Evolutionary conservation across 305 asterid species (phyloP).

Genomic region (Fraxinus xanthoxyloides): DNA sequence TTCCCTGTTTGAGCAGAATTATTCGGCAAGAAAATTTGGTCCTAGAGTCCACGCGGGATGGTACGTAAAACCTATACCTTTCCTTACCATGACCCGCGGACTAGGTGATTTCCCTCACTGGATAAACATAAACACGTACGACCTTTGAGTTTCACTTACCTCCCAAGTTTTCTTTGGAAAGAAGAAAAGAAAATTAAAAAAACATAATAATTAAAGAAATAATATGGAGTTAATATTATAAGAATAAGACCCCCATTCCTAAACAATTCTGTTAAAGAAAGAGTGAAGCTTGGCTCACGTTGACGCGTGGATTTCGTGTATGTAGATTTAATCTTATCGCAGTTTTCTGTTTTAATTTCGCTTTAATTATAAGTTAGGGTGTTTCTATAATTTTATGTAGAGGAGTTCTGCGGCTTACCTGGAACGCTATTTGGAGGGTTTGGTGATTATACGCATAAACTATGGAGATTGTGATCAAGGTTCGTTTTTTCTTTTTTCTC

Average conservation of each 20-base stretch:
- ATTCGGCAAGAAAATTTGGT: no score
- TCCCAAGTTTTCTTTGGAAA: slow-evolving; percentile 15
- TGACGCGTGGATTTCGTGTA: not conserved
- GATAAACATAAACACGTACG: not conserved
- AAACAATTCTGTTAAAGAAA: not conserved
- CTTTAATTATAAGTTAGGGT: slow-evolving; percentile 21
- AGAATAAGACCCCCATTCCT: not conserved
- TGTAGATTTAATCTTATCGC: not conserved
- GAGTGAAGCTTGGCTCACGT: not conserved
- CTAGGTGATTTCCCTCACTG: not conserved
- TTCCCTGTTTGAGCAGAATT: no score
- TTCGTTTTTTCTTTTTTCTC: slow-evolving; percentile 19
- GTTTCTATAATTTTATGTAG: not conserved
- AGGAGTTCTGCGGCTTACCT: slow-evolving; percentile 33
- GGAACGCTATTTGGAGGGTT: slow-evolving; percentile 30
- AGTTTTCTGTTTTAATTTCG: not conserved
- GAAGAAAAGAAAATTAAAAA: slow-evolving; percentile 15
- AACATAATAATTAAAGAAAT: not conserved
- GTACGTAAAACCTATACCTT: no score
- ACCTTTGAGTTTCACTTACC: slow-evolving; percentile 2
- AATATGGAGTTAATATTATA: not conserved
- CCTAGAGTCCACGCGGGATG: no score
- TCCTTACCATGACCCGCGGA: not conserved
- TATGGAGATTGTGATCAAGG: slow-evolving; percentile 69
- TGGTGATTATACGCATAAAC: slow-evolving; percentile 9